A percentile compares a stretch with the other conserved stretches of the same genome.
phyloP scores from a whole-genome alignment of 2,329 filamentous ascomycete species.

The Trichoderma breve region DNA sequence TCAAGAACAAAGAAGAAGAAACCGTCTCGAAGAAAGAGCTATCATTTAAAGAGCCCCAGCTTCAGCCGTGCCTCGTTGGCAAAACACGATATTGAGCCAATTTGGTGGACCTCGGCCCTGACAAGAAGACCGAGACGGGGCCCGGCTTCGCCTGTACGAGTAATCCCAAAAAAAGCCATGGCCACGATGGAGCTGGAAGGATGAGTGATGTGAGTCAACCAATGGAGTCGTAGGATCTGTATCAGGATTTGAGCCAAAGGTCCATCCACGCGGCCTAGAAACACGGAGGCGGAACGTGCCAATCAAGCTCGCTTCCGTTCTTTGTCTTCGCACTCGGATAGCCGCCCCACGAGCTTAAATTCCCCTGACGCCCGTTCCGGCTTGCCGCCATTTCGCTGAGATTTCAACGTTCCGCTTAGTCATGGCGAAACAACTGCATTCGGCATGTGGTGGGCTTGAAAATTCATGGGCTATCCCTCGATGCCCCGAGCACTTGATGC shows the following conservation, averaged over 20 bases:
- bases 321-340: slow-evolving; percentile 7
- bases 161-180: not conserved
- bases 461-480: not conserved
- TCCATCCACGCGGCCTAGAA: not conserved
- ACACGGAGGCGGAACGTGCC: not conserved
- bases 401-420: slow-evolving; percentile 13
- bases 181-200: slow-evolving; percentile 10
- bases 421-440: not conserved
- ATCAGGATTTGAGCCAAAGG: not conserved
- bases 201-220: not conserved
- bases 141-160: not conserved
- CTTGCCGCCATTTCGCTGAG: not conserved
- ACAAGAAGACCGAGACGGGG: slow-evolving; percentile 6
- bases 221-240: slow-evolving; percentile 4
- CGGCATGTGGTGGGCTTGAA: not conserved
- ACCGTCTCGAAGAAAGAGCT: not conserved
- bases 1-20: not conserved
- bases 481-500: not conserved
- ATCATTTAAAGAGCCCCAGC: not conserved
- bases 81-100: not conserved
- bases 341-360: slow-evolving; percentile 17
- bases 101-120: slow-evolving; percentile 15
- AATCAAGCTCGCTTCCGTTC: not conserved
- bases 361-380: slow-evolving; percentile 9
- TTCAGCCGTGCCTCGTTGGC: not conserved